A percentile compares a stretch with the other conserved stretches of the same genome.
Evolutionary conservation across 176 grass and related monocot species (phyloP).

Genomic region (Aegilops tauschii): DNA sequence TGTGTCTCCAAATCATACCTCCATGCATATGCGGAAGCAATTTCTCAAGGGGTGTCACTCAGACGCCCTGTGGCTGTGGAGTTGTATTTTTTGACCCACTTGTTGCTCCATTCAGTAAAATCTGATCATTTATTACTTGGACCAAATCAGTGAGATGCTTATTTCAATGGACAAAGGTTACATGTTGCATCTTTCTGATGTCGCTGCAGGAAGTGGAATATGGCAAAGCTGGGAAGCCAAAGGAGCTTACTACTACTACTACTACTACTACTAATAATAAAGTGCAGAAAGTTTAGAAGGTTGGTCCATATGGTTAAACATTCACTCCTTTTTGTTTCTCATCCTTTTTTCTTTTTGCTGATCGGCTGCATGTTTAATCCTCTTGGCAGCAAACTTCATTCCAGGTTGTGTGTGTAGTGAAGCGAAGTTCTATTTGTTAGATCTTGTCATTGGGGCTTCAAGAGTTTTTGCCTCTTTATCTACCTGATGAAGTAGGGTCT

Average conservation of each 20-base stretch:
- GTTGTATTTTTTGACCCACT: not conserved
- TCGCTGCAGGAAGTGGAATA: slow-evolving; percentile 44
- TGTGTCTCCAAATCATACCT: not conserved
- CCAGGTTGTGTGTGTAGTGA: not conserved
- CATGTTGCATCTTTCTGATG: not conserved
- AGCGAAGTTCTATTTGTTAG: not conserved
- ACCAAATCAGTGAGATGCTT: not conserved
- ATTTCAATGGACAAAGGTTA: not conserved
- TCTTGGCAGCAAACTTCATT: slow-evolving; percentile 11
- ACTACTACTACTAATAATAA: slow-evolving; percentile 7
- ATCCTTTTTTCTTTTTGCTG: not conserved
- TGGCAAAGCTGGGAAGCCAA: slow-evolving; percentile 46
- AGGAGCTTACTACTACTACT: slow-evolving; percentile 35
- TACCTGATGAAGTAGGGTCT: not conserved
- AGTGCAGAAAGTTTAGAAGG: slow-evolving; percentile 56
- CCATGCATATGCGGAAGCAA: not conserved
- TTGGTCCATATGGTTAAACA: slow-evolving; percentile 7
- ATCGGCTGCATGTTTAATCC: not conserved
- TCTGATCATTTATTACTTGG: not conserved
- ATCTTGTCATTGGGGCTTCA: not conserved
- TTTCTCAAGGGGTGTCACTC: not conserved
- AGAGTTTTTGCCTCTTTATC: not conserved
- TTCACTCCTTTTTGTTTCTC: not conserved
- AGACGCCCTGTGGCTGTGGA: not conserved
- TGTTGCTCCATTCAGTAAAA: not conserved